phyloP scores from a whole-genome alignment of 805 yeast species.

The Candida loeiensis region DNA sequence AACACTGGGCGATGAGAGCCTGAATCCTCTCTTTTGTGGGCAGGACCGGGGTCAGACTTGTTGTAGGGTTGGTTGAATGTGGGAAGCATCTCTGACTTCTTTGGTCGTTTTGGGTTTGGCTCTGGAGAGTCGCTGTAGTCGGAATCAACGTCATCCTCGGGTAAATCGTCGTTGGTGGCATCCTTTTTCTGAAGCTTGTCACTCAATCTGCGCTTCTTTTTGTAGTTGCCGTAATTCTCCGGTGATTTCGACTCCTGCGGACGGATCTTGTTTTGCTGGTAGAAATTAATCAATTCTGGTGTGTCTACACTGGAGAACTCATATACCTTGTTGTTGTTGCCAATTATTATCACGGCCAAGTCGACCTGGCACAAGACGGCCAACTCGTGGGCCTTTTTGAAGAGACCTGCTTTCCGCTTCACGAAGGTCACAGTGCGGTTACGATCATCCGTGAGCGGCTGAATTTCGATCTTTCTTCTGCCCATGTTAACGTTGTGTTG shows the following conservation, averaged over 20 bases:
- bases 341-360: constrained; percentile 83
- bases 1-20: constrained; percentile 49
- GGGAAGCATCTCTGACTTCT: constrained; percentile 13
- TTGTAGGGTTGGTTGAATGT: constrained; percentile 15
- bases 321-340: constrained; percentile 76
- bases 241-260: constrained; percentile 65
- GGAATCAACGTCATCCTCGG: constrained; percentile 25
- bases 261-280: constrained; percentile 12
- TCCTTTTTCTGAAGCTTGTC: constrained; percentile 14
- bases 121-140: constrained; percentile 35
- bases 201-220: constrained; percentile 30
- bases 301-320: constrained; percentile 78
- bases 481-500: constrained; percentile 57
- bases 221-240: constrained; percentile 61
- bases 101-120: constrained; percentile 34
- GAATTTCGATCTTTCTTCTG: constrained; percentile 90
- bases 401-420: constrained; percentile 90
- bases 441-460: constrained; percentile 87
- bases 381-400: constrained; percentile 81
- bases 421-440: constrained; percentile 84
- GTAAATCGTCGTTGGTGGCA: constrained; percentile 12
- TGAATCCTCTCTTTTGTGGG: constrained; percentile 15
- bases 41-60: constrained; percentile 6
- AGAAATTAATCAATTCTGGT: constrained; percentile 20
- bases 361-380: constrained; percentile 92